Base-by-base conservation (phyloP, 768 basidiomycete species). In the Coprinopsis marcescibilis region DNA sequence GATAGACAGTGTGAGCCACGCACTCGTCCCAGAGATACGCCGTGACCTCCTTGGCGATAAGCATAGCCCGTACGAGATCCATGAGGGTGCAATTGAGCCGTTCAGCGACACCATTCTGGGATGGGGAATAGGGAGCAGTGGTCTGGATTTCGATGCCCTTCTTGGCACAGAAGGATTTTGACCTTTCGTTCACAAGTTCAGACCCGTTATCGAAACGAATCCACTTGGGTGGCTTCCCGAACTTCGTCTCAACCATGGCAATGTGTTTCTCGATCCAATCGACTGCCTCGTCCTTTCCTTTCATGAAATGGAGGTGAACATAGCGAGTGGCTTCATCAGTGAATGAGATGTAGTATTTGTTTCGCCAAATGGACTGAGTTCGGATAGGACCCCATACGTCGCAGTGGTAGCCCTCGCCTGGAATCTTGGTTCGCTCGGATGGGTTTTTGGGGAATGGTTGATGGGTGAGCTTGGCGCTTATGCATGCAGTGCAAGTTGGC, bases 301-400 rank as follows among this genome's bases (percentile, higher is more conserved):
- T 43, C 2, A 71, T 48, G 8, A 63, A 53, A 32, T 54, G 48
- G 12, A 65, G 26, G 2, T 49, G 55, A 1, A 59, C 58, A 32
- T 55, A 56, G 7, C 60, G 50, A 1, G 61, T 55, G 42, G 57
- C 46, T 45, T 68, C 63, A 45, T 71, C 67, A 1, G 62, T 68
- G 49, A 65, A 71, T 3, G 58, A 59, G 8, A 58, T 44, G 34
- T 64, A 65, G 42, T 71, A 71, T 2, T 39, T 25, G 14, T 56
- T 50, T 7, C 53, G 49, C 0, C 54, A 46, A 1, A 65, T 26
- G 3, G 60, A 59, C 1, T 53, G 19, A 2, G 56, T 51, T 3
- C 51, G 56, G 14, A 65, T 48, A 3, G 66, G 66, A 13, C 68
- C 67, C 65, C 67, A 72, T 1, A 72, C 47, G 49, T 72, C 64